These are phyloP conservation scores for Daldinia childiae DNA, from an alignment of 495 filamentous ascomycete genomes.

Conservation along the genomic window DNA sequence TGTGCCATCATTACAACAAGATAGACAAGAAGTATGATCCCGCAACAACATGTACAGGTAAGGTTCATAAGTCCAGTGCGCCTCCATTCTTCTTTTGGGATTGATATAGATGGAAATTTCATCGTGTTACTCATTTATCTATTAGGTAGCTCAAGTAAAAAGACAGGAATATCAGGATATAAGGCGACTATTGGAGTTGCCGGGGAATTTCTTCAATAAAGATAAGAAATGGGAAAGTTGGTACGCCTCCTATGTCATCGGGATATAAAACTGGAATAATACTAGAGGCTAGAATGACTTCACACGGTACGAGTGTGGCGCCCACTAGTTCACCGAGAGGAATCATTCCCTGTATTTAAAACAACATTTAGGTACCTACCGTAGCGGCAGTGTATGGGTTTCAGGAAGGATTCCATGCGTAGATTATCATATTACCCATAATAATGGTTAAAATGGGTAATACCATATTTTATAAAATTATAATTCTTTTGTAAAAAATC, in stretches of 20 bases:
- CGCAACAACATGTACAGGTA: not conserved
- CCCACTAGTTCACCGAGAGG: not conserved
- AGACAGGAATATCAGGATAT: no score
- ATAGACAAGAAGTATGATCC: not conserved
- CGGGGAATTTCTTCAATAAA: no score
- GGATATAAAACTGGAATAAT: no score
- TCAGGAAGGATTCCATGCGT: no score
- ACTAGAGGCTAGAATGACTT: not conserved
- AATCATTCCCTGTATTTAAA: not conserved
- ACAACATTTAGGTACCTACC: not conserved
- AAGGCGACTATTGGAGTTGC: no score
- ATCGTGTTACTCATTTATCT: not conserved
- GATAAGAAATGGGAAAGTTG: no score
- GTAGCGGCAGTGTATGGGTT: no score
- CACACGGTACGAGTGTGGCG: not conserved
- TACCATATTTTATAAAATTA: no score
- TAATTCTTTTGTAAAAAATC: no score
- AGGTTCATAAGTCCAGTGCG: not conserved
- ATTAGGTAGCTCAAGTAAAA: not conserved
- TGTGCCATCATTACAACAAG: not conserved
- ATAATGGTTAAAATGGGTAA: no score
- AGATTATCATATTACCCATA: no score
- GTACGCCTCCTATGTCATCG: no score
- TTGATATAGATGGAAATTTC: not conserved
- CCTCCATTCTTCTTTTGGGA: not conserved